Percentiles rank a stretch among this genome's conserved stretches.
Evolutionary conservation across 768 basidiomycete species (phyloP).

Genomic region (Suillus paluster): DNA sequence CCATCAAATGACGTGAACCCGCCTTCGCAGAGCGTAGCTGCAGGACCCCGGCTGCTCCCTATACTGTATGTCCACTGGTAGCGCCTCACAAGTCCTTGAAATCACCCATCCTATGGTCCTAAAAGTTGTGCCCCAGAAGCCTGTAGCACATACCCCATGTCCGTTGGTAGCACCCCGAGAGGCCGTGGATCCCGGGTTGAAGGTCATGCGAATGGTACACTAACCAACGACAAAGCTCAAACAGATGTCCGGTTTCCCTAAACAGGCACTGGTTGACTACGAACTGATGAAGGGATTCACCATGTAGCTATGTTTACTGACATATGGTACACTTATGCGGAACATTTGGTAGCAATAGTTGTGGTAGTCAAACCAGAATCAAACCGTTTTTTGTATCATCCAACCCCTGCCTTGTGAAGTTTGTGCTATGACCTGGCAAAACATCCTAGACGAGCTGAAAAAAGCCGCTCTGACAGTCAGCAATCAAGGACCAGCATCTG

Average conservation of each 20-base stretch:
- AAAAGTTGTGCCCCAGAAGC: neutral
- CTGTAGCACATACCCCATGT: neutral
- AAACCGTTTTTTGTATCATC: neutral
- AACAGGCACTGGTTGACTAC: neutral
- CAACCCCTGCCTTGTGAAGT: neutral
- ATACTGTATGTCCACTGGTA: too few relatives aligned
- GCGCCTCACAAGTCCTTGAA: neutral
- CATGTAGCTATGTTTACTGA: too few relatives aligned
- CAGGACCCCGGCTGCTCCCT: too few relatives aligned
- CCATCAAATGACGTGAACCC: conserved; percentile 30
- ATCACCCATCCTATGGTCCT: neutral
- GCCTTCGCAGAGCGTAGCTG: conserved; percentile 19
- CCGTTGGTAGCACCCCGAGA: neutral
- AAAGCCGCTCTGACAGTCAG: too few relatives aligned
- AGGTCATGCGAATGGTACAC: too few relatives aligned
- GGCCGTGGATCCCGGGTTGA: neutral
- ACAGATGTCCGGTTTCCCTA: neutral
- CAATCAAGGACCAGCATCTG: too few relatives aligned
- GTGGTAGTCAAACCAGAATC: neutral
- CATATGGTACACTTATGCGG: neutral
- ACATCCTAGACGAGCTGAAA: too few relatives aligned
- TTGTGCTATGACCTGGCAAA: too few relatives aligned
- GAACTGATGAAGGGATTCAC: too few relatives aligned
- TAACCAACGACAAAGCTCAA: neutral
- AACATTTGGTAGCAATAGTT: neutral